These are phyloP conservation scores for Fusarium pseudograminearum DNA, from an alignment of 2,329 filamentous ascomycete species.

Conservation along the genomic window DNA sequence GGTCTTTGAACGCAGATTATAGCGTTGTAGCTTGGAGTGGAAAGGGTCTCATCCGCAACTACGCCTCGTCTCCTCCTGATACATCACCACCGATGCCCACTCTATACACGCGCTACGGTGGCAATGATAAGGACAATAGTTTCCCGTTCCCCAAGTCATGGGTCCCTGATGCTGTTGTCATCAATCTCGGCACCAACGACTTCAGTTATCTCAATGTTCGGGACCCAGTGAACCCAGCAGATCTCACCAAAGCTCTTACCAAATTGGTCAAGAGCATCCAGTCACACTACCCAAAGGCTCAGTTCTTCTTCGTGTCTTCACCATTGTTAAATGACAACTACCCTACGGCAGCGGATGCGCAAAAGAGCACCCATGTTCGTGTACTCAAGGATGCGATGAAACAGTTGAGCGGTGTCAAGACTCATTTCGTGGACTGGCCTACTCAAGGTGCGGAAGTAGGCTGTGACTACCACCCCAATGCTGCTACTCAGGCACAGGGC, in stretches of 20 bases:
- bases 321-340: slow-evolving; percentile 57
- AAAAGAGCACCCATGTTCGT: slow-evolving; percentile 53
- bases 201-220: slow-evolving; percentile 53
- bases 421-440: slow-evolving; percentile 57
- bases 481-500: slow-evolving; percentile 52
- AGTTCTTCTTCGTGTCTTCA: slow-evolving; percentile 56
- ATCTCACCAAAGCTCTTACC: slow-evolving; percentile 47
- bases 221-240: slow-evolving; percentile 45
- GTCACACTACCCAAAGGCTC: slow-evolving; percentile 52
- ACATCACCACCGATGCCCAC: slow-evolving; percentile 54
- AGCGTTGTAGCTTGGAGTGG: slow-evolving; percentile 59
- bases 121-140: slow-evolving; percentile 53
- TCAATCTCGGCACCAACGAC: slow-evolving; percentile 60
- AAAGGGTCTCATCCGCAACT: slow-evolving; percentile 58
- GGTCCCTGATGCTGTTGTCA: slow-evolving; percentile 54
- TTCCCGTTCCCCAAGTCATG: slow-evolving; percentile 53
- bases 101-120: slow-evolving; percentile 58
- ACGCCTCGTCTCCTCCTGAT: slow-evolving; percentile 48
- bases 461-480: slow-evolving; percentile 58
- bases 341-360: slow-evolving; percentile 52
- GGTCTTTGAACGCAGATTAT: slow-evolving; percentile 57
- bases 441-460: slow-evolving; percentile 55
- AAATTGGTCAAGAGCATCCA: slow-evolving; percentile 46
- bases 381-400: slow-evolving; percentile 52
- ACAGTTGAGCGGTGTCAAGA: slow-evolving; percentile 48